These are phyloP conservation scores for Cladobotryum protrusum DNA, from an alignment of 2,329 filamentous ascomycete species.

Conservation along the genomic window DNA sequence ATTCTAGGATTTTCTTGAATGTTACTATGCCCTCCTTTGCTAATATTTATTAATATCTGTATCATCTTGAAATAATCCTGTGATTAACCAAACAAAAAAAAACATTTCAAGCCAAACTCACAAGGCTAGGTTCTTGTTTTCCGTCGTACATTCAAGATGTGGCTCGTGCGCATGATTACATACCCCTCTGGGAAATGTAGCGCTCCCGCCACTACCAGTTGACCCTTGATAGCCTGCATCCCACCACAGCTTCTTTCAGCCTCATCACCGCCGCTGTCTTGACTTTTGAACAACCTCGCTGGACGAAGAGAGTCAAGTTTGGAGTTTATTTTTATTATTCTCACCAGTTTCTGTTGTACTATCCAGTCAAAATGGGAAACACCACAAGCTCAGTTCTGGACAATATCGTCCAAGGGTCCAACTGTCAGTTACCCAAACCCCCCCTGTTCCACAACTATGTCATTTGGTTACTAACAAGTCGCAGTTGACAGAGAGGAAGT, in stretches of 20 bases:
- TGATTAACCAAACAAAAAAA: too few species aligned
- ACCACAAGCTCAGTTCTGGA: conserved; percentile 73
- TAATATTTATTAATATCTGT: not conserved
- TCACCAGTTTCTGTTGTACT: not conserved
- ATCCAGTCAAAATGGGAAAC: conserved; percentile 52
- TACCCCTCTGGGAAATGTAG: conserved; percentile 9
- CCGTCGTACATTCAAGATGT: not conserved
- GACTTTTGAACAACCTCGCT: not conserved
- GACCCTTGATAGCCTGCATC: not conserved
- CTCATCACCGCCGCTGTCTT: not conserved
- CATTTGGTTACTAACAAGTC: conserved; percentile 9
- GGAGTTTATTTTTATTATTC: too few species aligned
- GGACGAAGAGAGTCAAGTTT: not conserved
- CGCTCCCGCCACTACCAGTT: not conserved
- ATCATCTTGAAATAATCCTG: not conserved
- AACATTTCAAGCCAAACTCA: too few species aligned
- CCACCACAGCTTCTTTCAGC: not conserved
- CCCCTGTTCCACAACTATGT: not conserved
- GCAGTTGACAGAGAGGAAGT: conserved; percentile 95
- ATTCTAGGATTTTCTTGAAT: too few species aligned
- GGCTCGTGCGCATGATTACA: conserved; percentile 14
- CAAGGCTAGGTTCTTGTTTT: too few species aligned
- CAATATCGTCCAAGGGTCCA: conserved; percentile 92
- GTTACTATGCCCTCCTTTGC: not conserved
- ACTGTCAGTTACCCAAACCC: conserved; percentile 57